Evolutionary conservation across 805 yeast species (phyloP), one percentile per base, ranked within the genome.

Genomic region (Saturnispora ahearnii): DNA sequence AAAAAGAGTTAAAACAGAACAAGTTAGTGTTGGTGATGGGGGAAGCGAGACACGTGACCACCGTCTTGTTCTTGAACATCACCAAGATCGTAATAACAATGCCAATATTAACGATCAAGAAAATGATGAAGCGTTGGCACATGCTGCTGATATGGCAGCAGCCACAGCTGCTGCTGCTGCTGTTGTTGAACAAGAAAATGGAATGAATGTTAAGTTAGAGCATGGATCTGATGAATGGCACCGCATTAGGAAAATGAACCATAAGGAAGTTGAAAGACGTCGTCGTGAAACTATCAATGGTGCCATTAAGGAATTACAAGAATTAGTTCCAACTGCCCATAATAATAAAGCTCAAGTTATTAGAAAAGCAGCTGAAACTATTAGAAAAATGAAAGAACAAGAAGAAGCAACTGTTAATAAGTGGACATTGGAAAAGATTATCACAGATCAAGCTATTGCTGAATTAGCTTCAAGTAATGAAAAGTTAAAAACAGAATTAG

Each of bases 201-300:
- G 18, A 9, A 36, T 36, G 26, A 36, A 47, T 28, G 10, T 24
- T 9, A 42, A 42, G 22, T 36, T 45, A 5, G 41, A 40, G 22
- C 50, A 48, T 42, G 93, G 93, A n/a, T 67, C 84, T 30, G 87
- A 82, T 42, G 95, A 85, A 64, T 86, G 93, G 91, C 88, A 84
- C 62, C 76, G 75, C 53, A 79, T 81, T 63, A 81, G 96, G 60
- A 82, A 85, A 60, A 87, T 87, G 59, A 90, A 88, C 67, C 99
- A 93, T 71, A 90, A 89, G 68, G 96, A 90, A 68, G 97, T 90
- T 22, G 97, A 90, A 69, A 78, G 96, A 62, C 80, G 96, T 59
- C 79, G 97, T 67, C 79, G 97, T 62, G 96, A 89, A 63, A 78
- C 82, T 44, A 90, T 90, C 62, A 90, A 88, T 67, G 71, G 74